phyloP scores from a whole-genome alignment of 192 early-diverging fungal genomes.

The Diversispora epigaea region DNA sequence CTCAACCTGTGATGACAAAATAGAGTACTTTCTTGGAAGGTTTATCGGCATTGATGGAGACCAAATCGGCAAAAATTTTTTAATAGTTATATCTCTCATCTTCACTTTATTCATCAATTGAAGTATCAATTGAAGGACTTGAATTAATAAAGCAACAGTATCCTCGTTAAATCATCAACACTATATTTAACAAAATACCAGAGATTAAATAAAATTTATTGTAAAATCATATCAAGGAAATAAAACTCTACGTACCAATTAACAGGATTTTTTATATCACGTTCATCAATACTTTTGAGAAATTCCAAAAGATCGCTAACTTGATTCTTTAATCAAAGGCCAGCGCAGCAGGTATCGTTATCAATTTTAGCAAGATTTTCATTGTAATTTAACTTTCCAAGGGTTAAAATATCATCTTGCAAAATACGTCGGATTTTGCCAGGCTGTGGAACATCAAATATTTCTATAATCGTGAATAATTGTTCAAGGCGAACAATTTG shows the following conservation, averaged over 20 bases:
- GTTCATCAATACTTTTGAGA: not conserved
- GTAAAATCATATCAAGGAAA: too few relatives aligned
- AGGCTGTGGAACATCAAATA: not conserved
- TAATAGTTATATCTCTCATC: not conserved
- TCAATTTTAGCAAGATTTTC: not conserved
- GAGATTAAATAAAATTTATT: too few relatives aligned
- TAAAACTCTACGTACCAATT: too few relatives aligned
- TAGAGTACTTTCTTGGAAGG: too few relatives aligned
- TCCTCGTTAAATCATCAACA: conserved; percentile 18
- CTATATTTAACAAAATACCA: too few relatives aligned
- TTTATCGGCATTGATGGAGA: not conserved
- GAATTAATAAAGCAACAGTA: conserved; percentile 5
- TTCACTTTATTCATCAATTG: conserved; percentile 9
- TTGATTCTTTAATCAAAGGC: conserved; percentile 16
- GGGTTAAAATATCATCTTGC: not conserved
- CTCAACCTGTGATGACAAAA: too few relatives aligned
- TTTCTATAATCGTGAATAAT: not conserved
- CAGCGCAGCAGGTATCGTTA: conserved; percentile 18
- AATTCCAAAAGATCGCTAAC: conserved; percentile 8
- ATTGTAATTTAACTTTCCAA: not conserved
- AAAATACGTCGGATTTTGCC: not conserved
- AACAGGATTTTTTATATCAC: conserved; percentile 28
- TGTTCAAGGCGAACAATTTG: not conserved
- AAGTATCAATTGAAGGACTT: conserved; percentile 20
- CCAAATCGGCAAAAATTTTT: not conserved